These are phyloP conservation scores for Metschnikowia colocasiae DNA, from an alignment of 805 yeast genomes.

Conservation along the genomic window DNA sequence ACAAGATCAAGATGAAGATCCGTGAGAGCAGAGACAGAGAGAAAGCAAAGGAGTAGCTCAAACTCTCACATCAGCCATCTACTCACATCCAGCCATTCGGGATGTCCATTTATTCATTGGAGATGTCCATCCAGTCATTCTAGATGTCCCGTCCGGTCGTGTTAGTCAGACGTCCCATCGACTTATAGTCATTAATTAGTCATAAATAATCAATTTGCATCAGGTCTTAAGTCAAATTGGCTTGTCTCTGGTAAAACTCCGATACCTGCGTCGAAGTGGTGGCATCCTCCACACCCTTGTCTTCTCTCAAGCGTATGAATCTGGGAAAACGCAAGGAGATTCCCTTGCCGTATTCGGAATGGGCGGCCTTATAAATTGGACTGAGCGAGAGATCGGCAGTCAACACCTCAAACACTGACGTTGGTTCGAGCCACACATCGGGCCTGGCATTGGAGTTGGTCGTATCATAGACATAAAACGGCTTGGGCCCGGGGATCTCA, in stretches of 20 bases:
- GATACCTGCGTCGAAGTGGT: conserved; percentile 80
- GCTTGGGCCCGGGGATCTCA: conserved; percentile 59
- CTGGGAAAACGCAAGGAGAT: conserved; percentile 87
- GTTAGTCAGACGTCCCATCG: too few relatives aligned
- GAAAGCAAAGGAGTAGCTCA: background rate
- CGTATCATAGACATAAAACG: conserved; percentile 63
- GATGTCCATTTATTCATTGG: too few relatives aligned
- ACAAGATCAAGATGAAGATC: conserved; percentile 33
- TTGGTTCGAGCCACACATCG: conserved; percentile 94
- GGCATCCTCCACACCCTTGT: conserved; percentile 80
- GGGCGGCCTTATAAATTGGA: conserved; percentile 87
- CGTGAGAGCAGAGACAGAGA: conserved; percentile 31
- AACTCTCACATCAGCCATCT: too few relatives aligned
- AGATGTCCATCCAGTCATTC: too few relatives aligned
- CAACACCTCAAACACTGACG: conserved; percentile 76
- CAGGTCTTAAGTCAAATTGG: conserved; percentile 30
- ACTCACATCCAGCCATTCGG: too few relatives aligned
- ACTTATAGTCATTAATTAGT: too few relatives aligned
- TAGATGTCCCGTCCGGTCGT: too few relatives aligned
- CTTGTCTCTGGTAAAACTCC: conserved; percentile 78
- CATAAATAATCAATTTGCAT: background rate
- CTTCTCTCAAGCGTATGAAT: conserved; percentile 78
- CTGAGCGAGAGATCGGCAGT: conserved; percentile 89
- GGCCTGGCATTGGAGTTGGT: conserved; percentile 65
- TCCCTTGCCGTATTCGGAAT: conserved; percentile 69